These are phyloP conservation scores for Hyaloscypha hepaticicola DNA, from an alignment of 495 filamentous ascomycete genomes.

Conservation along the genomic window DNA sequence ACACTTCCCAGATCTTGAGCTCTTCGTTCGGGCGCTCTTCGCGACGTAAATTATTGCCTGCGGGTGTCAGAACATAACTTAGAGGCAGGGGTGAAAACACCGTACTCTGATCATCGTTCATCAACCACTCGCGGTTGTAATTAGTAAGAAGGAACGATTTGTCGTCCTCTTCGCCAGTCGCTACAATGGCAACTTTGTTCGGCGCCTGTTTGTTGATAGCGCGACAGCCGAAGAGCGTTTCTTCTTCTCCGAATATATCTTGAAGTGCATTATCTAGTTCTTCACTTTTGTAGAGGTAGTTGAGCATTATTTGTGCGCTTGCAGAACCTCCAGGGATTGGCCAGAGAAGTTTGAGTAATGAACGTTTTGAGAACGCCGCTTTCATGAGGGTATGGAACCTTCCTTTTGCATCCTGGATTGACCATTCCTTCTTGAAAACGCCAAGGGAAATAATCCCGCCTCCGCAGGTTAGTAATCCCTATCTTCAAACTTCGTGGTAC, in stretches of 20 bases:
- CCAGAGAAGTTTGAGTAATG: constrained; percentile 3
- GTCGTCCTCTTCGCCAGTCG: background rate
- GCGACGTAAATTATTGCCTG: background rate
- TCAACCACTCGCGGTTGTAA: constrained; percentile 2
- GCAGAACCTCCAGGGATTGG: background rate
- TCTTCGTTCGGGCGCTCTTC: background rate
- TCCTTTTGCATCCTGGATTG: background rate
- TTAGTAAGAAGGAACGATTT: background rate
- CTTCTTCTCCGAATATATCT: background rate
- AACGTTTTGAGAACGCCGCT: background rate
- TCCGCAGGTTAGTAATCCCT: background rate
- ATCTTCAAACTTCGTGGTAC: background rate
- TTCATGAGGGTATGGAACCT: constrained; percentile 2
- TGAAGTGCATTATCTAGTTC: background rate
- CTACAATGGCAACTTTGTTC: background rate
- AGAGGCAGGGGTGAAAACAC: background rate
- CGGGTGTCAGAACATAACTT: background rate
- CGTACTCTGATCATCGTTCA: background rate
- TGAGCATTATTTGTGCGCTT: constrained; percentile 1
- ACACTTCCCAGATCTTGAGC: constrained; percentile 5
- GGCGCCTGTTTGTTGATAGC: background rate
- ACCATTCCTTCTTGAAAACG: constrained; percentile 1
- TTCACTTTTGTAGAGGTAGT: constrained; percentile 4
- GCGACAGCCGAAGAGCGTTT: background rate
- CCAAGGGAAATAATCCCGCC: constrained; percentile 1